Evolutionary conservation across 1,284 basidiomycete species (phyloP).

Genomic region (Cutaneotrichosporon spelunceum): DNA sequence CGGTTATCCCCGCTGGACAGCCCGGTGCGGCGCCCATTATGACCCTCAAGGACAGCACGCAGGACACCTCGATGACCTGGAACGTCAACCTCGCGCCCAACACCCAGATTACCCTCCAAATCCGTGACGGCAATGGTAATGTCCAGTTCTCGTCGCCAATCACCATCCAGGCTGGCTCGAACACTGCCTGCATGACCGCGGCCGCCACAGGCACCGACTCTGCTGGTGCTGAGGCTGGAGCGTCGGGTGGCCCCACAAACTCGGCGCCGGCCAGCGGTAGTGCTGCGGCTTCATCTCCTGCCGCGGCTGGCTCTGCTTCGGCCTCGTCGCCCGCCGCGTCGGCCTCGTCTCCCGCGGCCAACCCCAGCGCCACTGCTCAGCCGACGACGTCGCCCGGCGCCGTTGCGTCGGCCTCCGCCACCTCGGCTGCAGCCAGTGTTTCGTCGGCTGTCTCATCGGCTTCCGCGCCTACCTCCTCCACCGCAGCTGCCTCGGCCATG

Average conservation of each 20-base stretch:
- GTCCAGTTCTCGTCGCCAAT: conserved; percentile 60
- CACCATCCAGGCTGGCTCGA: conserved; percentile 55
- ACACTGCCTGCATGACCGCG: conserved; percentile 37
- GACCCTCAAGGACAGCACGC: conserved; percentile 26
- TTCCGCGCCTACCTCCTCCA: background rate
- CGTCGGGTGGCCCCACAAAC: background rate
- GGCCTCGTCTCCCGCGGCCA: background rate
- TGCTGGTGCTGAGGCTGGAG: conserved; percentile 4
- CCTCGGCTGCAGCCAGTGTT: background rate
- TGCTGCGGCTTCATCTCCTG: background rate
- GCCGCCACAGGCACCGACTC: conserved; percentile 2
- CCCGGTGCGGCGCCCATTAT: conserved; percentile 59
- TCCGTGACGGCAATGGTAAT: conserved; percentile 53
- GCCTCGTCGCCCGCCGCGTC: background rate
- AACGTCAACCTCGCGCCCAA: conserved; percentile 58
- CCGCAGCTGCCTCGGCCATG: conserved; percentile 6
- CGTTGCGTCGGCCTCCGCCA: background rate
- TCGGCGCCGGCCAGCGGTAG: background rate
- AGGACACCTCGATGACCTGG: conserved; percentile 61
- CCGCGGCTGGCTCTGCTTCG: conserved; percentile 3
- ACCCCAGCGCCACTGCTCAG: background rate
- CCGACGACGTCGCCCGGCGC: background rate
- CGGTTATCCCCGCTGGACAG: conserved; percentile 68
- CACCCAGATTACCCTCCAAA: conserved; percentile 48
- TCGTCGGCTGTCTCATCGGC: background rate